Evolutionary conservation across 495 filamentous ascomycete genomes (phyloP).

Genomic region (Neurospora sp.): DNA sequence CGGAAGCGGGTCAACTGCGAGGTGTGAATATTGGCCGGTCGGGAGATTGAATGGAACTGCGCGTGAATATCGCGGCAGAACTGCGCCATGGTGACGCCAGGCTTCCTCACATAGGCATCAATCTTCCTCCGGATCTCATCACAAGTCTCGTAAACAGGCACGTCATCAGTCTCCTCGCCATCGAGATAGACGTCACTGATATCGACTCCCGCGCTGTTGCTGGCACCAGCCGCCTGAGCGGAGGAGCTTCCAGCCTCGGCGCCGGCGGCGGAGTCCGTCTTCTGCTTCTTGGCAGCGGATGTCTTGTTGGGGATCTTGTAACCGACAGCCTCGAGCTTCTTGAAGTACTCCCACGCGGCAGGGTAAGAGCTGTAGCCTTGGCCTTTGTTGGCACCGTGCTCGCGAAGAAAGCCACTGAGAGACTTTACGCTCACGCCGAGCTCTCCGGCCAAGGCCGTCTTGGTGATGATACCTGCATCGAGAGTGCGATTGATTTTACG

Average conservation of each 20-base stretch:
- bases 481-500: constrained; percentile 34
- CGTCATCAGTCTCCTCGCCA: constrained; percentile 32
- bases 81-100: constrained; percentile 40
- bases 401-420: constrained; percentile 28
- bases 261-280: constrained; percentile 5
- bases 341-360: constrained; percentile 26
- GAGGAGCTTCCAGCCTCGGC: constrained; percentile 1
- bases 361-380: constrained; percentile 14
- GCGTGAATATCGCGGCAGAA: constrained; percentile 40
- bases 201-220: constrained; percentile 15
- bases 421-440: constrained; percentile 27
- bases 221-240: background rate
- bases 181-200: constrained; percentile 27
- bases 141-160: constrained; percentile 45
- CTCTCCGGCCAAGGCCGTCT: constrained; percentile 32
- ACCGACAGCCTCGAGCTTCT: constrained; percentile 21
- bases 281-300: constrained; percentile 18
- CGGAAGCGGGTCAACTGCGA: constrained; percentile 38
- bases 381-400: constrained; percentile 25
- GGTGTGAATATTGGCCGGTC: constrained; percentile 19
- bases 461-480: constrained; percentile 37
- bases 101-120: constrained; percentile 34
- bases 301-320: constrained; percentile 15
- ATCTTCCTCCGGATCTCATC: constrained; percentile 50
- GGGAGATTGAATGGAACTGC: constrained; percentile 10